Evolutionary conservation across 2,329 filamentous ascomycete genomes (phyloP), one percentile per base, ranked within the genome.

Genomic region (Gliomastix tumulicola): DNA sequence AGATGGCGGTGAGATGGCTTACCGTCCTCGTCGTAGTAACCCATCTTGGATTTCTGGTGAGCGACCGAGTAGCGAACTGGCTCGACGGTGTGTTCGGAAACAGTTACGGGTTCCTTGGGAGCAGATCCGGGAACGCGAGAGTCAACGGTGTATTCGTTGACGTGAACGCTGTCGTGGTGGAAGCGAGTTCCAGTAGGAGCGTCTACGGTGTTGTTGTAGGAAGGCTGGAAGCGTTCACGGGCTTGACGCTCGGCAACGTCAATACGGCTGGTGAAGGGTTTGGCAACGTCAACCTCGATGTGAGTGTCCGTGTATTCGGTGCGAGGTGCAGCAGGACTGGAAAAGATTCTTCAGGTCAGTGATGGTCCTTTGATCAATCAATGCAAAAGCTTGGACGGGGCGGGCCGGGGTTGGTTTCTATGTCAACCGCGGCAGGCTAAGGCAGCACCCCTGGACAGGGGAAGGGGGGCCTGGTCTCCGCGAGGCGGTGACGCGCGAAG

Each of bases 1-100:
- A 37, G 23, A 32, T 32, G 11, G 27, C 31, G n/a, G 18, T 25
- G 21, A 20, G 37, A 34, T 28, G 38, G 50, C 73, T 62, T 60
- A 78, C 73, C 71, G 50, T 74, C 66, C 45, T 79, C 72, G 65
- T 78, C 74, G 69, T 76, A 78, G 69, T 79, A 78, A 63, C 73
- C 74, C 75, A 79, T 79, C 62, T 74, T 76, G 62, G 63, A 60
- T 53, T 69, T 66, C 41, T 63, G 58, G 48, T 58, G 47, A 50
- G 63, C 46, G 56, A 55, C 55, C n/a, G 38, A 59, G 50, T 53
- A 52, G 49, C 57, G 63, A 55, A 69, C 60, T 57, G 62, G 62
- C 61, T 75, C 79, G 61, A 75, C 76, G 68, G 74, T 84, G 69
- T 74, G 82, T 67, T 75, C 77, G 66, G 62, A 72, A 56, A 83